Evolutionary conservation across 208 protist species (phyloP), one percentile per base, ranked within the genome.

Genomic region (Phytomonas francai): DNA sequence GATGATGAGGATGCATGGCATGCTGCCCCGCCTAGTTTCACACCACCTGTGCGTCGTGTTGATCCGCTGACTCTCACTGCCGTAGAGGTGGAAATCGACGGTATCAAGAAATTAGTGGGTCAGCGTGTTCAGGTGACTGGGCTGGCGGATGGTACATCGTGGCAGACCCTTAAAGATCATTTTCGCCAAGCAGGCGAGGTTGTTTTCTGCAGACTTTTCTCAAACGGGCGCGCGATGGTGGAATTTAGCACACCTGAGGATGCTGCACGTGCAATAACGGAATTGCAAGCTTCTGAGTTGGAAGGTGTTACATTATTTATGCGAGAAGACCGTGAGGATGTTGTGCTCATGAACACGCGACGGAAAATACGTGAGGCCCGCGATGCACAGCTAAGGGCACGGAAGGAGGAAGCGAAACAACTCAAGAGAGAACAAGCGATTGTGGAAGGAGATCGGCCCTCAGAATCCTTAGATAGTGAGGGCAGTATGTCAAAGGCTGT

Each of bases 151-250:
- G 83, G 89, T 27, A 95, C 89, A 1, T 88, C 83, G 7, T 97
- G 92, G 92, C 89, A 93, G 51, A 90, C 82, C 22, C 68, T 97
- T 33, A 97, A 97, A 74, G 90, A 95, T 66, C 89, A 97, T 72
- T 78, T 97, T 54, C 84, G 85, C 1, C 82, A 94, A 65, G 84
- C 86, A 4, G 89, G 82, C 34, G 85, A 95, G 70, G 81, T 94
- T 27, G 86, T 78, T 11, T 92, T 93, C 66, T 93, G 81, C 72
- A 83, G 83, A 42, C 65, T 91, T 22, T 94, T 87, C 63, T 83
- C 81, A 16, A 76, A 78, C 11, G 92, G 92, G 42, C 83, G 88
- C 27, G 89, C 84, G 11, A 81, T 94, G 76, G 92, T 92, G 14
- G 85, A 94, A 78, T 93, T 93, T 57, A 71, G 87, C 5, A 91